Conservation (phyloP, 1,284 basidiomycete genomes). For the Cutaneotrichosporon daszewskae region DNA sequence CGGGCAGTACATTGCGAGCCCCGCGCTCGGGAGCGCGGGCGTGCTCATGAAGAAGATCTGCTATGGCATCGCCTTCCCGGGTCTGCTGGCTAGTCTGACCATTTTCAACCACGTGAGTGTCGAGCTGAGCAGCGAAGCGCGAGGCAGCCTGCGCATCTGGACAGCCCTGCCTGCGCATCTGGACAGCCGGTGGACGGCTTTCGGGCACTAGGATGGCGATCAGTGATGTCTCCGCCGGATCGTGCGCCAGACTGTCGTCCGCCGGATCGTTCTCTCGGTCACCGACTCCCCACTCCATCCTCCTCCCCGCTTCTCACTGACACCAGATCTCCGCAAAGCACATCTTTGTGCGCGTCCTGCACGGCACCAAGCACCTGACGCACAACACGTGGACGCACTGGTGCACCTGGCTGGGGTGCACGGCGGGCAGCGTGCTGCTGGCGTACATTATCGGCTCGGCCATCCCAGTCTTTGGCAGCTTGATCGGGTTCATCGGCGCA, state of each 20-base stretch:
- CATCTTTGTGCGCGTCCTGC: slow-evolving; percentile 36
- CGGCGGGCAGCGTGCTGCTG: slow-evolving; percentile 12
- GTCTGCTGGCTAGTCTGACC: slow-evolving; percentile 18
- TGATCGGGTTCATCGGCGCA: slow-evolving; percentile 30
- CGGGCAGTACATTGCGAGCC: slow-evolving; percentile 25
- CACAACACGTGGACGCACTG: slow-evolving; percentile 30
- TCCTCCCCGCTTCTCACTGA: not conserved
- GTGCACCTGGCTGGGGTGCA: slow-evolving; percentile 32
- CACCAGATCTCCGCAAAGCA: slow-evolving; percentile 21
- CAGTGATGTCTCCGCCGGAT: no score
- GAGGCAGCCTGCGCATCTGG: no score
- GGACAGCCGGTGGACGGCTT: no score
- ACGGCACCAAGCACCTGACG: slow-evolving; percentile 33
- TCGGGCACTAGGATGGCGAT: no score
- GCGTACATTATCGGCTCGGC: slow-evolving; percentile 26
- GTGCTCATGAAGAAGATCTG: slow-evolving; percentile 29
- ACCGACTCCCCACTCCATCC: not conserved
- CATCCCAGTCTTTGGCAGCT: slow-evolving; percentile 22
- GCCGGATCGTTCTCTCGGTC: no score
- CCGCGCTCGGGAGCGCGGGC: slow-evolving; percentile 31
- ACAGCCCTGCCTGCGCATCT: no score
- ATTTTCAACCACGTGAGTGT: slow-evolving; percentile 12
- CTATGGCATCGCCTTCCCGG: slow-evolving; percentile 44
- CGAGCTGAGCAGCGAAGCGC: no score
- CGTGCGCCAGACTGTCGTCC: no score